Conservation (phyloP, 2,329 filamentous ascomycete species). For the Escovopsis sp. region DNA sequence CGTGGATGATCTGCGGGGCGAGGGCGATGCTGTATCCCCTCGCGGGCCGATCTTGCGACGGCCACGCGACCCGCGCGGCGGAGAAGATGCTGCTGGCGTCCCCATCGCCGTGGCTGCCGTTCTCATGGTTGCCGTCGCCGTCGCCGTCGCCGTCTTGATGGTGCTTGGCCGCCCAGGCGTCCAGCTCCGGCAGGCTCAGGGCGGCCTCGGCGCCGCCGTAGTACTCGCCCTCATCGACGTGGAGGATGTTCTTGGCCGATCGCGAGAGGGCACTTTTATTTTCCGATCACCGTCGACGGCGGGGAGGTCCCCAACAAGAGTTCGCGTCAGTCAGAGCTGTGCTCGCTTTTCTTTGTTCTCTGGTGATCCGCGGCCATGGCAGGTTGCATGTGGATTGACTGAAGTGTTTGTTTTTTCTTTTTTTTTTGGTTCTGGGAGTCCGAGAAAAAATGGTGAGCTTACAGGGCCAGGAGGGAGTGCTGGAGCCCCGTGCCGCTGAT, state of each 20-base stretch:
- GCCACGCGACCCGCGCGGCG: too few relatives aligned
- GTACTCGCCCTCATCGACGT: conserved; percentile 75
- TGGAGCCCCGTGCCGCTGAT: conserved; percentile 66
- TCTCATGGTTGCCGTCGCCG: conserved; percentile 10
- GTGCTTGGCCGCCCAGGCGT: conserved; percentile 50
- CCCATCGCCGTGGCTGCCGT: too few relatives aligned
- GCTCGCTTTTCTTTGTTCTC: conserved; percentile 1
- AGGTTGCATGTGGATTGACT: too few relatives aligned
- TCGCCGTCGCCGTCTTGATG: conserved; percentile 11
- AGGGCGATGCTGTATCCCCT: conserved; percentile 72
- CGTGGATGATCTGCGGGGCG: conserved; percentile 75
- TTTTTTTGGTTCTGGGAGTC: too few relatives aligned
- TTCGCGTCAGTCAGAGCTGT: too few relatives aligned
- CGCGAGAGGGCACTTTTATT: conserved; percentile 71
- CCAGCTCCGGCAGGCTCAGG: conserved; percentile 67
- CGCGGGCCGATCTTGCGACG: conserved; percentile 27
- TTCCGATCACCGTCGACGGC: too few relatives aligned
- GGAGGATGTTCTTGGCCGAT: conserved; percentile 80
- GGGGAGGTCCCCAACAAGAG: too few relatives aligned
- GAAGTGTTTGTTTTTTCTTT: too few relatives aligned
- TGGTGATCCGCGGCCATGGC: neutral
- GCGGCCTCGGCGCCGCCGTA: conserved; percentile 82
- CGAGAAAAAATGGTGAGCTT: conserved; percentile 23
- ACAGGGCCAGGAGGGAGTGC: conserved; percentile 71
- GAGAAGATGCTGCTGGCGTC: too few relatives aligned